Evolutionary conservation across 176 grass and related monocot species (phyloP).

Genomic region (Echinochloa phyllopogon): DNA sequence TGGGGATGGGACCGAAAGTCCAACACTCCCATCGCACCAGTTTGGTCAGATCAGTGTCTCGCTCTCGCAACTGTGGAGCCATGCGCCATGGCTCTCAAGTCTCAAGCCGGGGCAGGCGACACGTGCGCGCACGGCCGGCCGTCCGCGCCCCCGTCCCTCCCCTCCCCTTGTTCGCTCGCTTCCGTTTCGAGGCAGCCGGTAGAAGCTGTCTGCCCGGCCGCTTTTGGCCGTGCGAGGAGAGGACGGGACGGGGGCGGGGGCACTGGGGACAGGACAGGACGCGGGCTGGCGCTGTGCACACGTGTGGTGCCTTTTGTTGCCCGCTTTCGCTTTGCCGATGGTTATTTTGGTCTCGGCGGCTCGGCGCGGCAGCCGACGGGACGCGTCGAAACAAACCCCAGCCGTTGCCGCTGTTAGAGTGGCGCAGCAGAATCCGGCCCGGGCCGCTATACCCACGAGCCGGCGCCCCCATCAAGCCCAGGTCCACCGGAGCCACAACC

Average conservation of each 20-base stretch:
- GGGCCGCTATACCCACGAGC: no score
- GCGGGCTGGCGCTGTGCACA: neutral
- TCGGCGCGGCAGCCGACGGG: neutral
- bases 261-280: neutral
- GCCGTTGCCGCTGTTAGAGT: no score
- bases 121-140: neutral
- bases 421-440: no score
- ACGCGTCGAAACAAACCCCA: neutral
- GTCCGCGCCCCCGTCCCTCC: neutral
- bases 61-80: neutral
- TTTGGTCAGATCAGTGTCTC: neutral
- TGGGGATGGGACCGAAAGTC: neutral
- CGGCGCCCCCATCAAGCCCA: no score
- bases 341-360: neutral
- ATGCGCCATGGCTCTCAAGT: neutral
- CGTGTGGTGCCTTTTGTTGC: constrained; percentile 22
- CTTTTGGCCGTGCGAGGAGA: neutral
- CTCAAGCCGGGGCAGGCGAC: neutral
- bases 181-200: neutral
- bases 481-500: no score
- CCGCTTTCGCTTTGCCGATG: neutral
- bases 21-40: neutral
- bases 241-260: neutral
- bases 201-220: neutral
- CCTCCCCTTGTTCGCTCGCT: neutral